Evolutionary conservation across 345 rosid genomes (phyloP).

Genomic region (Syzygium aqueum): DNA sequence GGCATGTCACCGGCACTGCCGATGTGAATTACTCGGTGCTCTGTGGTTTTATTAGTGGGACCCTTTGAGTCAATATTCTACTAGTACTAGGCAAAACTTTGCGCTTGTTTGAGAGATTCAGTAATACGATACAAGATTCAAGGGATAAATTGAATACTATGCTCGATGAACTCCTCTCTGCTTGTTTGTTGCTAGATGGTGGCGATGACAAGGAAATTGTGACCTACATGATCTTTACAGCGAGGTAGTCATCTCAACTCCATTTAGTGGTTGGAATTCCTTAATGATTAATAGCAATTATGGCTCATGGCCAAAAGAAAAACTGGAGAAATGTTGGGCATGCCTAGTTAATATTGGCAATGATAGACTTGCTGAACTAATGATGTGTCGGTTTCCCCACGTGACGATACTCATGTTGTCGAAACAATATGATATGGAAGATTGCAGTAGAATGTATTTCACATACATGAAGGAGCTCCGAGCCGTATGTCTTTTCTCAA

Average conservation of each 20-base stretch:
- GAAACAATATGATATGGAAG: neutral
- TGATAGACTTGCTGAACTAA: neutral
- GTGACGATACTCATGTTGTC: neutral
- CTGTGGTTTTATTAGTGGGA: neutral
- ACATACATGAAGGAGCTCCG: neutral
- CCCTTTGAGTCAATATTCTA: neutral
- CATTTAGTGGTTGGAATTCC: neutral
- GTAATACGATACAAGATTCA: rapidly evolving
- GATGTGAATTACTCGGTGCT: too few relatives aligned
- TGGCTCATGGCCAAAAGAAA: neutral
- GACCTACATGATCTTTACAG: neutral
- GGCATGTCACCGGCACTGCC: too few relatives aligned
- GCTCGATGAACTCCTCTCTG: neutral
- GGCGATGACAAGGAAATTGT: neutral
- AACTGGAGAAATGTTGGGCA: neutral
- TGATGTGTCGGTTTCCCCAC: rapidly evolving
- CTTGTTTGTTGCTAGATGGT: too few relatives aligned
- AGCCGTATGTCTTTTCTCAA: neutral
- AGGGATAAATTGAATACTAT: neutral
- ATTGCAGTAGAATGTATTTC: neutral
- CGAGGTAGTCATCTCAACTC: neutral
- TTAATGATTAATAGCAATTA: neutral
- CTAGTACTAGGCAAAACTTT: neutral
- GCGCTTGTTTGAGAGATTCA: neutral
- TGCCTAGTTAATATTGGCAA: rapidly evolving